Conservation (phyloP, 2,329 filamentous ascomycete species). For the Juglanconis oblonga region DNA sequence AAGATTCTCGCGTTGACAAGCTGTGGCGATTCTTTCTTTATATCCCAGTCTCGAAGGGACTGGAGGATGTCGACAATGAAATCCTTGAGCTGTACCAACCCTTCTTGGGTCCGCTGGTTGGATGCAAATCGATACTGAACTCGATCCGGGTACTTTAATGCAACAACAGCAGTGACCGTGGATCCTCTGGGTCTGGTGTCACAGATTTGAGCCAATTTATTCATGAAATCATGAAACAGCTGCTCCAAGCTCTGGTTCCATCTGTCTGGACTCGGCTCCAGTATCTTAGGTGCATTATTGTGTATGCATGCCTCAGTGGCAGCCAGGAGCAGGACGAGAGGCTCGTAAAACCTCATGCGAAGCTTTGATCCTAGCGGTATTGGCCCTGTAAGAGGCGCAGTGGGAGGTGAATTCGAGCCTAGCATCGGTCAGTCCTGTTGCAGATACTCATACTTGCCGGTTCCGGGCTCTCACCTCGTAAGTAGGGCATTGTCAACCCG, state of each 20-base stretch:
- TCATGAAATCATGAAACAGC: slow-evolving; percentile 24
- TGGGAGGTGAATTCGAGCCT: slow-evolving; percentile 5
- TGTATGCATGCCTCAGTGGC: slow-evolving; percentile 6
- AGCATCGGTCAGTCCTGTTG: slow-evolving; percentile 7
- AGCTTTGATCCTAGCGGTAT: not conserved
- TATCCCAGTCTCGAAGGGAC: slow-evolving; percentile 7
- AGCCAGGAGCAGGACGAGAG: slow-evolving; percentile 8
- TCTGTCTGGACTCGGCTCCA: slow-evolving; percentile 9
- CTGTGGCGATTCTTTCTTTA: not conserved
- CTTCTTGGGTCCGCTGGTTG: slow-evolving; percentile 22
- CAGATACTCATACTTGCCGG: no score
- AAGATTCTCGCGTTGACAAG: slow-evolving; percentile 10
- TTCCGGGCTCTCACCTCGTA: no score
- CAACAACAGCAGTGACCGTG: slow-evolving; percentile 25
- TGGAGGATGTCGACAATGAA: slow-evolving; percentile 19
- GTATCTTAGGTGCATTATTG: not conserved
- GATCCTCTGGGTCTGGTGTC: slow-evolving; percentile 22
- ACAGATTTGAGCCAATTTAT: slow-evolving; percentile 29
- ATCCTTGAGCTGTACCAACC: slow-evolving; percentile 6
- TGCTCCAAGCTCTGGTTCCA: slow-evolving; percentile 2
- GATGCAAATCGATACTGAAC: slow-evolving; percentile 29
- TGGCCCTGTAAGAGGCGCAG: not conserved
- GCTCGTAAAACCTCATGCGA: slow-evolving; percentile 15
- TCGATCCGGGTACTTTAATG: slow-evolving; percentile 22
- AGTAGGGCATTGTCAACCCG: no score